Conservation (phyloP, 306 rosid species). For the Quercus suber region DNA sequence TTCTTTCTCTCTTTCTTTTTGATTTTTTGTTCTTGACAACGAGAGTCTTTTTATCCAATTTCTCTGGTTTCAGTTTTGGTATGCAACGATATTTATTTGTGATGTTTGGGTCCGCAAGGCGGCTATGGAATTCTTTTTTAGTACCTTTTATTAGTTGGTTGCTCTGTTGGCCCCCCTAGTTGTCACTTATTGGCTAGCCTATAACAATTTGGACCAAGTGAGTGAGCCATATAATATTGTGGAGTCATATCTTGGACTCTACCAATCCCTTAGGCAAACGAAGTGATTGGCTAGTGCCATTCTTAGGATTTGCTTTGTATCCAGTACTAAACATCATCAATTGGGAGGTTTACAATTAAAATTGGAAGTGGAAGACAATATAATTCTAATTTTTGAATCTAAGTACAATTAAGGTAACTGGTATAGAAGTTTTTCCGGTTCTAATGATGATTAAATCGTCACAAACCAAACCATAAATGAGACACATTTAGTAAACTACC, state of each 20-base stretch:
- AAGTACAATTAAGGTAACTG: neutral
- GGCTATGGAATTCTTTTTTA: neutral
- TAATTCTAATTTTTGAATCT: too few relatives aligned
- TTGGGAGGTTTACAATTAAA: too few relatives aligned
- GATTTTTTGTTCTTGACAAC: conserved; percentile 10
- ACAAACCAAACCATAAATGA: too few relatives aligned
- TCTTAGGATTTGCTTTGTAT: too few relatives aligned
- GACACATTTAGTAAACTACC: too few relatives aligned
- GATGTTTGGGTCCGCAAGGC: neutral
- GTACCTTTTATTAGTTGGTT: neutral
- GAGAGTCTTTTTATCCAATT: neutral
- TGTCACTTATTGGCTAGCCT: neutral
- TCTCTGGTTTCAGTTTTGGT: neutral
- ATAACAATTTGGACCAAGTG: too few relatives aligned
- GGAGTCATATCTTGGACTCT: too few relatives aligned
- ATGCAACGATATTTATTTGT: neutral
- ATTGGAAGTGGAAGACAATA: too few relatives aligned
- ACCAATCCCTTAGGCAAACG: neutral
- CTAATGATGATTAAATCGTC: too few relatives aligned
- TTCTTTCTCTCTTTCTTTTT: neutral
- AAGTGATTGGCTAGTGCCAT: neutral
- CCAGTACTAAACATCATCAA: too few relatives aligned
- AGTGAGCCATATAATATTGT: neutral
- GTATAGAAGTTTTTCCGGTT: neutral
- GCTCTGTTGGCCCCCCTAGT: neutral